Evolutionary conservation across 2,329 filamentous ascomycete genomes (phyloP).

Genomic region (Fusarium robinianum): DNA sequence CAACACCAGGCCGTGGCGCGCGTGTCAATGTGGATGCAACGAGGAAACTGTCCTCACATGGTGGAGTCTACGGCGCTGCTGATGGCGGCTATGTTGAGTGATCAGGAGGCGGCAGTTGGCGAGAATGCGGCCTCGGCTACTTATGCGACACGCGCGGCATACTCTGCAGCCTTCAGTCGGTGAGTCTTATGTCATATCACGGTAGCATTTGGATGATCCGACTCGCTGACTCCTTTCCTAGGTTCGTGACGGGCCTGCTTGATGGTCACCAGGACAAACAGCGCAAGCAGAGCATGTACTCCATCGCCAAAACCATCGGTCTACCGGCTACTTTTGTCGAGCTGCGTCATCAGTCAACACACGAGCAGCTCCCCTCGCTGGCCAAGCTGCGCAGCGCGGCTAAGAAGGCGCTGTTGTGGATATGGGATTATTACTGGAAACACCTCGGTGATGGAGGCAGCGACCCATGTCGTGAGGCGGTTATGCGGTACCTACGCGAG

Average conservation of each 20-base stretch:
- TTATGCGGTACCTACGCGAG: constrained; percentile 47
- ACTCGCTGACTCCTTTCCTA: constrained; percentile 39
- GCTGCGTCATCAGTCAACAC: constrained; percentile 85
- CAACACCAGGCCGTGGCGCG: constrained; percentile 58
- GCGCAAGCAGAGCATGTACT: constrained; percentile 74
- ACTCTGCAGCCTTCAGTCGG: constrained; percentile 76
- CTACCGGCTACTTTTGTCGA: constrained; percentile 83
- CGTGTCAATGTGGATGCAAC: constrained; percentile 71
- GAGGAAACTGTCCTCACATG: constrained; percentile 76
- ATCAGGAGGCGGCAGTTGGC: constrained; percentile 48
- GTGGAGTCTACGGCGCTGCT: constrained; percentile 79
- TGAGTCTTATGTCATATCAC: constrained; percentile 45
- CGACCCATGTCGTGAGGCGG: constrained; percentile 41
- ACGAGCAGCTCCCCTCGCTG: constrained; percentile 82
- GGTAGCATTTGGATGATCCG: neutral
- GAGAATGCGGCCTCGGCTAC: constrained; percentile 48
- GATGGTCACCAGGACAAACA: constrained; percentile 72
- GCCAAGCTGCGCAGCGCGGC: constrained; percentile 72
- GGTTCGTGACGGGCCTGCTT: constrained; percentile 79
- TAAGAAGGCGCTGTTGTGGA: constrained; percentile 75
- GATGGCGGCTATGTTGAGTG: constrained; percentile 69
- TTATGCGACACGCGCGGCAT: constrained; percentile 69
- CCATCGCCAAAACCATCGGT: constrained; percentile 68
- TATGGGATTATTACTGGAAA: constrained; percentile 88
- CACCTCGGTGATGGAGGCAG: constrained; percentile 44